phyloP scores from a whole-genome alignment of 257 asterid species.

The Nicotiana otophora region DNA sequence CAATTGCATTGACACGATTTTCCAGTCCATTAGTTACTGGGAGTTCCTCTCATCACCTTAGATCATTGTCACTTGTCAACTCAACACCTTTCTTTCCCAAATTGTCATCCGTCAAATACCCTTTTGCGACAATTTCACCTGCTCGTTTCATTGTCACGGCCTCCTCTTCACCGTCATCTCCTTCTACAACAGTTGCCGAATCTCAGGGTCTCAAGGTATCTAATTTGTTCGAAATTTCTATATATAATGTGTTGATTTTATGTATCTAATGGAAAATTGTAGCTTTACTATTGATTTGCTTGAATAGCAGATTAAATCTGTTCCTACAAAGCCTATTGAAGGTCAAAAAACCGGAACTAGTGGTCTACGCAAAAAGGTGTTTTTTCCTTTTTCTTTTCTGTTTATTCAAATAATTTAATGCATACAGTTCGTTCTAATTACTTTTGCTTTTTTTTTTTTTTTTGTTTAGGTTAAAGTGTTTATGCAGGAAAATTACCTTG shows the following conservation, averaged over 20 bases:
- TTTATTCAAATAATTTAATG: background rate
- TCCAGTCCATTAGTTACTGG: background rate
- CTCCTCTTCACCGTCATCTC: slow-evolving; percentile 34
- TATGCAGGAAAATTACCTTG: slow-evolving; percentile 84
- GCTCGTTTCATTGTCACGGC: slow-evolving; percentile 20
- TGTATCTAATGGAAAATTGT: background rate
- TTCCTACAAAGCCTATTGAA: slow-evolving; percentile 77
- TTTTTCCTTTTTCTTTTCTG: background rate
- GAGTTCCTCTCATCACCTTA: background rate
- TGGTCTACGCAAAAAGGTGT: slow-evolving; percentile 90
- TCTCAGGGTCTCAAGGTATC: slow-evolving; percentile 59
- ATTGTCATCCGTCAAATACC: slow-evolving; percentile 20
- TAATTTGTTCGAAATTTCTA: background rate
- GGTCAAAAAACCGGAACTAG: slow-evolving; percentile 98
- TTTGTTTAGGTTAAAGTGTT: slow-evolving; percentile 69
- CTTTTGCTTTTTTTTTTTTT: slow-evolving; percentile 12
- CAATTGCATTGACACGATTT: background rate
- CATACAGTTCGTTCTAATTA: background rate
- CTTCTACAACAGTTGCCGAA: slow-evolving; percentile 48
- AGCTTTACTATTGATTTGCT: background rate
- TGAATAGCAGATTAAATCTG: slow-evolving; percentile 45
- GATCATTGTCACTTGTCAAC: background rate
- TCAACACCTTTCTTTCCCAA: slow-evolving; percentile 27
- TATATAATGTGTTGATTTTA: background rate
- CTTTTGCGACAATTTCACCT: slow-evolving; percentile 20